Conservation (phyloP, 805 yeast genomes). For the Scheffersomyces ergatensis region DNA sequence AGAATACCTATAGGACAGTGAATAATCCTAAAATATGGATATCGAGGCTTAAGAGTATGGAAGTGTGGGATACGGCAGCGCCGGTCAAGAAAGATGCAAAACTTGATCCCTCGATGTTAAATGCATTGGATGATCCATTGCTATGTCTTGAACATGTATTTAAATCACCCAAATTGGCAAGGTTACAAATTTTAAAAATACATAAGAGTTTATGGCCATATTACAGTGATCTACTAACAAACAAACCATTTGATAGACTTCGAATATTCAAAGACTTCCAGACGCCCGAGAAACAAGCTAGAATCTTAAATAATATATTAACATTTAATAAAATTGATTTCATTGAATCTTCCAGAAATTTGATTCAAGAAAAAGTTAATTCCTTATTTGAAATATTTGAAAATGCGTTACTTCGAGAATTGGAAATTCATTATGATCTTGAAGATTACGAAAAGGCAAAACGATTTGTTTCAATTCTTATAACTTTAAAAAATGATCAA, state of each 20-base stretch:
- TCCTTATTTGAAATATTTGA: constrained; percentile 67
- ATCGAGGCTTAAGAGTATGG: constrained; percentile 30
- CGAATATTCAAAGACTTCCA: constrained; percentile 44
- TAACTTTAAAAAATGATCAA: constrained; percentile 37
- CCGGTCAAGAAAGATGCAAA: constrained; percentile 4
- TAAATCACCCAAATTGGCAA: constrained; percentile 28
- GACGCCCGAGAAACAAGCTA: constrained; percentile 53
- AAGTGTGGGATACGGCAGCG: constrained; percentile 31
- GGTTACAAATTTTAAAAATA: constrained; percentile 36
- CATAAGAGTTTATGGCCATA: constrained; percentile 38
- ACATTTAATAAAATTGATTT: constrained; percentile 36
- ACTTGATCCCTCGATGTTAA: constrained; percentile 2
- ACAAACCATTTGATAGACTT: constrained; percentile 41
- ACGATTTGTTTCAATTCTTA: constrained; percentile 32
- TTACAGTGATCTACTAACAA: constrained; percentile 44
- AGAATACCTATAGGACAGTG: constrained; percentile 35
- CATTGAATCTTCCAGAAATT: constrained; percentile 23
- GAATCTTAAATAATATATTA: constrained; percentile 38
- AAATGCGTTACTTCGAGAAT: constrained; percentile 65
- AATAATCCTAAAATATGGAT: constrained; percentile 41
- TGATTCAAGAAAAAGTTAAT: constrained; percentile 42
- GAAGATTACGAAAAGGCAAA: constrained; percentile 41
- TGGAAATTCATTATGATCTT: constrained; percentile 55
- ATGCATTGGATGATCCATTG: constrained; percentile 23
- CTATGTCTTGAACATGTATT: constrained; percentile 29